Evolutionary conservation across 345 rosid genomes (phyloP).

Genomic region (Raphanus raphanistrum): DNA sequence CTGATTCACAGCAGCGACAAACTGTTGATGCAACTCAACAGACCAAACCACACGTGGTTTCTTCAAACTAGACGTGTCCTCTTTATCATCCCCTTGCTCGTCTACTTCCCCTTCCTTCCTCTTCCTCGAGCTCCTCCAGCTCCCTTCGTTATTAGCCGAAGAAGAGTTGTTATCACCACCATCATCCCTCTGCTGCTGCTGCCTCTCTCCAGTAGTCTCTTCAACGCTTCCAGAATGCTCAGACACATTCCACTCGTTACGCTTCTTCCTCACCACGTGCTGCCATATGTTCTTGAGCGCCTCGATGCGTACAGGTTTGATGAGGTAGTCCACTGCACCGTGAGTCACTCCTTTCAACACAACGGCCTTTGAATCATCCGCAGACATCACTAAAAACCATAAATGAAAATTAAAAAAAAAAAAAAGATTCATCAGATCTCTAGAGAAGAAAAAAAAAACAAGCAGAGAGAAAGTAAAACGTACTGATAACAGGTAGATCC

Average conservation of each 20-base stretch:
- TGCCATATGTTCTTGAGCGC: conserved; percentile 88
- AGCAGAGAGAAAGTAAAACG: conserved; percentile 14
- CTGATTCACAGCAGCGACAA: conserved; percentile 82
- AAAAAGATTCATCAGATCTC: conserved; percentile 16
- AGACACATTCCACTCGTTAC: conserved; percentile 50
- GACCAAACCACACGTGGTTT: conserved; percentile 94
- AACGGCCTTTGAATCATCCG: conserved; percentile 66
- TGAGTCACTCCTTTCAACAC: conserved; percentile 82
- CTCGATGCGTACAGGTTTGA: conserved; percentile 71
- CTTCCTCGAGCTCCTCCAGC: conserved; percentile 52
- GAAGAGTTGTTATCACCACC: conserved; percentile 67
- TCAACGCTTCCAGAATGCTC: conserved; percentile 64
- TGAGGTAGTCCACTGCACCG: conserved; percentile 79
- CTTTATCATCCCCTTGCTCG: conserved; percentile 65
- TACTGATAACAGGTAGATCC: conserved; percentile 93
- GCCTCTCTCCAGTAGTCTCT: conserved; percentile 50
- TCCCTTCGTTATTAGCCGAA: conserved; percentile 60
- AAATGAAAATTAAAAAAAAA: not conserved
- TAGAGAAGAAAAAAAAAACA: too few relatives aligned
- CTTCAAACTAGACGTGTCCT: conserved; percentile 75
- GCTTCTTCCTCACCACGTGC: conserved; percentile 68
- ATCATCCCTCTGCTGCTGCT: conserved; percentile 48
- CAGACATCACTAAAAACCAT: conserved; percentile 76
- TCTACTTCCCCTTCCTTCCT: conserved; percentile 61
- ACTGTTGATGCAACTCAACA: conserved; percentile 79